phyloP scores from a whole-genome alignment of 2,329 filamentous ascomycete species.

The Arthrobotrys sphaeroides region DNA sequence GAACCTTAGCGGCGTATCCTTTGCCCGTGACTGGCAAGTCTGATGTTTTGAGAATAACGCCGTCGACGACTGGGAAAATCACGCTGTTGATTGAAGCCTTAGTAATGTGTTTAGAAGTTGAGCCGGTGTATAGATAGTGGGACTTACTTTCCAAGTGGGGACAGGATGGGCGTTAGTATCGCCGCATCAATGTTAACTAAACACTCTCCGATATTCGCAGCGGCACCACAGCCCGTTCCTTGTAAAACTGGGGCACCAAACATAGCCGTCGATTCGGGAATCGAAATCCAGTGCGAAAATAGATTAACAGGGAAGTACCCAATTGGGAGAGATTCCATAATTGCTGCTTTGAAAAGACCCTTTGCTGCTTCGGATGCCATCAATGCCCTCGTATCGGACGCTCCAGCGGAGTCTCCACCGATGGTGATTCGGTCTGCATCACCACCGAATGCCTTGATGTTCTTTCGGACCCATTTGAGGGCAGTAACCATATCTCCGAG shows the following conservation, averaged over 20 bases:
- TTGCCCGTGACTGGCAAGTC: conserved; percentile 58
- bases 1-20: conserved; percentile 57
- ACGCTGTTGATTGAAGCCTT: neutral
- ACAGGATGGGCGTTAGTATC: neutral
- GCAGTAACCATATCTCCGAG: conserved; percentile 74
- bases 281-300: conserved; percentile 21
- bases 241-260: conserved; percentile 19
- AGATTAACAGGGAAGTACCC: conserved; percentile 13
- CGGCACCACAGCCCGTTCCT: conserved; percentile 17
- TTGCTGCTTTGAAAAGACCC: conserved; percentile 2
- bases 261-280: conserved; percentile 13
- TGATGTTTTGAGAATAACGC: conserved; percentile 57
- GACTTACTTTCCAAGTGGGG: conserved; percentile 16
- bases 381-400: conserved; percentile 38
- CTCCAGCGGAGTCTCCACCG: conserved; percentile 57
- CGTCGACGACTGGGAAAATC: conserved; percentile 57
- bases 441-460: conserved; percentile 55
- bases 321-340: conserved; percentile 32
- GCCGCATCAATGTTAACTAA: conserved; percentile 24
- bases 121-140: neutral
- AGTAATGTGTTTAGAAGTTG: neutral
- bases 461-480: conserved; percentile 56
- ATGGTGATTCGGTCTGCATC: conserved; percentile 55
- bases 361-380: conserved; percentile 26
- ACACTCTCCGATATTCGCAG: neutral